These are phyloP conservation scores for Emericellopsis cladophorae DNA, from an alignment of 2,329 filamentous ascomycete genomes.

Conservation along the genomic window DNA sequence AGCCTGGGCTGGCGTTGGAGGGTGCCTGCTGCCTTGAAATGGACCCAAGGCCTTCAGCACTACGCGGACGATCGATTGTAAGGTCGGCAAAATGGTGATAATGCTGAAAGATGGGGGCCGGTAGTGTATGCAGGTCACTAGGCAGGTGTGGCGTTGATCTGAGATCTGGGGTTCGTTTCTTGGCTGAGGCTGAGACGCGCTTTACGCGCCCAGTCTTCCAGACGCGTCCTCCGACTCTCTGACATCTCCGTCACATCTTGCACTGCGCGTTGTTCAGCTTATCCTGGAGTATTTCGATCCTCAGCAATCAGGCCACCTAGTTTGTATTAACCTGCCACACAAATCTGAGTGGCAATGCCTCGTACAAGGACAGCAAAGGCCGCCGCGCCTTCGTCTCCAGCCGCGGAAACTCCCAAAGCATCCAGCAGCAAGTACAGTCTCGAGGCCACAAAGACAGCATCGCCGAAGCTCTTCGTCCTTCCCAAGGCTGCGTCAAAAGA, in stretches of 20 bases:
- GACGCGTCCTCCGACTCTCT: constrained; percentile 3
- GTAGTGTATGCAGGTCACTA: background rate
- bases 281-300: too few relatives aligned
- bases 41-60: background rate
- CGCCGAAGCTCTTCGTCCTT: constrained; percentile 47
- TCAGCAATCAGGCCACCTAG: too few relatives aligned
- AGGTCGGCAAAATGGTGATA: background rate
- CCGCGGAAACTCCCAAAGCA: constrained; percentile 3
- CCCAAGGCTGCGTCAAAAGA: constrained; percentile 39
- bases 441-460: constrained; percentile 16
- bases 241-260: background rate
- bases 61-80: background rate
- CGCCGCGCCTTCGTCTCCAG: constrained; percentile 7
- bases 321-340: too few relatives aligned
- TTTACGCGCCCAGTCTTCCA: background rate
- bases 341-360: constrained; percentile 23
- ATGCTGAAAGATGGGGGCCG: background rate
- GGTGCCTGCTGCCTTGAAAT: background rate
- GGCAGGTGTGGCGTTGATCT: too few relatives aligned
- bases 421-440: constrained; percentile 19
- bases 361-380: constrained; percentile 33
- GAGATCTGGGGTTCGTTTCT: too few relatives aligned
- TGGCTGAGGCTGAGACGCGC: constrained; percentile 3
- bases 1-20: background rate
- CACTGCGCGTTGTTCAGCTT: background rate